Evolutionary conservation across 768 basidiomycete genomes (phyloP).

Genomic region (Trametes cingulata): DNA sequence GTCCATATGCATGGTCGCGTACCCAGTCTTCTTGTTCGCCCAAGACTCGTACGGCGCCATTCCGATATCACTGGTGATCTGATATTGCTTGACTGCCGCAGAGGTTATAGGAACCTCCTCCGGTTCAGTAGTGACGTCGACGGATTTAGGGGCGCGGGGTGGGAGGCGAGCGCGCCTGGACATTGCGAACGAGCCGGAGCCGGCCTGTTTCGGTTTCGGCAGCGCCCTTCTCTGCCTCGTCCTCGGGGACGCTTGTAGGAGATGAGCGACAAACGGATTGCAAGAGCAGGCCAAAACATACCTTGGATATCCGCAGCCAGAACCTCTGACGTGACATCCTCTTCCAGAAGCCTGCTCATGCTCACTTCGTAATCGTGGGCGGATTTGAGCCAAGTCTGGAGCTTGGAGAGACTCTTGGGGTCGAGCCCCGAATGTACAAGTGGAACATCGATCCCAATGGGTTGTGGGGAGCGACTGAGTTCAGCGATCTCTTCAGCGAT

Average conservation of each 20-base stretch:
- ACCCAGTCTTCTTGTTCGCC: constrained; percentile 24
- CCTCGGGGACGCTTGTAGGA: constrained; percentile 9
- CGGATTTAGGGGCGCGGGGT: constrained; percentile 14
- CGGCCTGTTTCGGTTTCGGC: constrained; percentile 9
- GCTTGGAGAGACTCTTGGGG: constrained; percentile 32
- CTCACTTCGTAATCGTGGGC: constrained; percentile 34
- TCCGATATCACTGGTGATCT: constrained; percentile 22
- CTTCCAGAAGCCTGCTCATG: constrained; percentile 33
- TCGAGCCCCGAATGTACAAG: constrained; percentile 37
- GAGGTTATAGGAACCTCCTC: constrained; percentile 18
- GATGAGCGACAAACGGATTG: not conserved
- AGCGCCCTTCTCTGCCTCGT: constrained; percentile 12
- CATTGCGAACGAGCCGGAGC: constrained; percentile 17
- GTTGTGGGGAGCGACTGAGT: constrained; percentile 31
- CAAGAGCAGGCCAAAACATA: not conserved
- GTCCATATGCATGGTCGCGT: not conserved
- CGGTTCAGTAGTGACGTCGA: constrained; percentile 16
- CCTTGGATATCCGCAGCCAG: constrained; percentile 34
- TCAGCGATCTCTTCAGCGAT: constrained; percentile 37
- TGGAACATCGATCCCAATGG: constrained; percentile 33
- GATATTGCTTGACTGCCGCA: constrained; percentile 14
- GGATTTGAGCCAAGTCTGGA: constrained; percentile 38
- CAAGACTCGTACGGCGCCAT: constrained; percentile 27
- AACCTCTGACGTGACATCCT: constrained; percentile 31
- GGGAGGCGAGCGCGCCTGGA: constrained; percentile 12